These are phyloP conservation scores for Echria macrotheca DNA, from an alignment of 495 filamentous ascomycete species.

Conservation along the genomic window DNA sequence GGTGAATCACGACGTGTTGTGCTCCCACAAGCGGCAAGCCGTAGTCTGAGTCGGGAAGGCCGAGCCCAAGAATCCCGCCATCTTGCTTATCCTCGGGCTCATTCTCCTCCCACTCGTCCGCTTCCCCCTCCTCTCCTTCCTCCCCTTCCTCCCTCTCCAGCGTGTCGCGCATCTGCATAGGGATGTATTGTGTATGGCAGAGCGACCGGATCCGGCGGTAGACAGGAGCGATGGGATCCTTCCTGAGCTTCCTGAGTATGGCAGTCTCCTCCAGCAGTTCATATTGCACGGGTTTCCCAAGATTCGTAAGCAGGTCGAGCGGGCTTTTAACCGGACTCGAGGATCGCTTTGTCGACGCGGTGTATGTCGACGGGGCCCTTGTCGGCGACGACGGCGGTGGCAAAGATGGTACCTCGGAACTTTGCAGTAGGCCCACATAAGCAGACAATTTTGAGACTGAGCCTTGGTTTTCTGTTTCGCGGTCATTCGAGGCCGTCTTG, in stretches of 20 bases:
- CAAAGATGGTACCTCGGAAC: not conserved
- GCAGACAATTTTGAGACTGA: not conserved
- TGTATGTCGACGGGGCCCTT: slow-evolving; percentile 1
- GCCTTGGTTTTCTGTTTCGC: not conserved
- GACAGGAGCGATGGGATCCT: slow-evolving; percentile 2
- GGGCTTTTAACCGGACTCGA: slow-evolving; percentile 5
- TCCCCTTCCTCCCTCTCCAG: slow-evolving; percentile 1
- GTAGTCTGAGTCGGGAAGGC: not conserved
- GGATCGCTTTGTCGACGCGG: slow-evolving; percentile 3
- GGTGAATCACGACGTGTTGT: not conserved
- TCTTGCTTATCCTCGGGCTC: not conserved
- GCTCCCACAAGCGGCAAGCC: not conserved
- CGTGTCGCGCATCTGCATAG: not conserved
- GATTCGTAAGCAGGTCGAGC: not conserved
- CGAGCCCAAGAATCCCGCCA: not conserved
- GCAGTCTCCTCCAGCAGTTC: not conserved
- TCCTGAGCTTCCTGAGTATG: slow-evolving; percentile 3
- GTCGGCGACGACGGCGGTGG: not conserved
- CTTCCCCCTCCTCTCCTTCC: not conserved
- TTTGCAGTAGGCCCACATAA: not conserved
- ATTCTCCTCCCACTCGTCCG: not conserved
- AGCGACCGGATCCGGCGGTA: slow-evolving; percentile 1
- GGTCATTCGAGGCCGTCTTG: not conserved
- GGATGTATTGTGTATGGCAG: slow-evolving; percentile 1
- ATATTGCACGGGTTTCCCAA: not conserved